Conservation (phyloP, 23 red algal genomes). For the Gracilariopsis chorda region DNA sequence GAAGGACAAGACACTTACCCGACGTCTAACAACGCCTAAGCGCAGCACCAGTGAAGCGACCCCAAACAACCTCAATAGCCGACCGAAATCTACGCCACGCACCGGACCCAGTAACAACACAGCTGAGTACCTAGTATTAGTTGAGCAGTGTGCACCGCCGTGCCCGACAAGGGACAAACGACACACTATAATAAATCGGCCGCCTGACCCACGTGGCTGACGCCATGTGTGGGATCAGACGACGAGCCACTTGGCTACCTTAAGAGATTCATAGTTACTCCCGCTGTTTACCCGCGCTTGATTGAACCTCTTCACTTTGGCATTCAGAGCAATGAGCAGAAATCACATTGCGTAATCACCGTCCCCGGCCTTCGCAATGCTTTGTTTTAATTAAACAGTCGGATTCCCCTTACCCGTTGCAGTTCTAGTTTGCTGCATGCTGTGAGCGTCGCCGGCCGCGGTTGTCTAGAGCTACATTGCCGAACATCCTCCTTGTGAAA, state of each 20-base stretch:
- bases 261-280: conserved; percentile 33
- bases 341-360: conserved; percentile 35
- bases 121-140: background rate
- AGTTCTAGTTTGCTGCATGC: conserved; percentile 34
- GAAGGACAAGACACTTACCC: background rate
- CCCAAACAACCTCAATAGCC: background rate
- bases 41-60: background rate
- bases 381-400: conserved; percentile 38
- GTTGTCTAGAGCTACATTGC: background rate
- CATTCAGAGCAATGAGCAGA: conserved; percentile 30
- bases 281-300: conserved; percentile 31
- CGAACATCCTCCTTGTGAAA: background rate
- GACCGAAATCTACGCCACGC: background rate
- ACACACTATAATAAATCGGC: background rate
- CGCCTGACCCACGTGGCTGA: background rate
- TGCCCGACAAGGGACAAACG: background rate
- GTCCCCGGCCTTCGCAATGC: conserved; percentile 26
- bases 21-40: background rate
- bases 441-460: conserved; percentile 10
- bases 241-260: conserved; percentile 5
- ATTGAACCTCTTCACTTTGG: conserved; percentile 27
- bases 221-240: background rate
- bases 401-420: conserved; percentile 26
- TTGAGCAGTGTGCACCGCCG: background rate
- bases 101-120: background rate